Conservation (phyloP, 1,284 basidiomycete species). For the Schizophyllum commune region DNA sequence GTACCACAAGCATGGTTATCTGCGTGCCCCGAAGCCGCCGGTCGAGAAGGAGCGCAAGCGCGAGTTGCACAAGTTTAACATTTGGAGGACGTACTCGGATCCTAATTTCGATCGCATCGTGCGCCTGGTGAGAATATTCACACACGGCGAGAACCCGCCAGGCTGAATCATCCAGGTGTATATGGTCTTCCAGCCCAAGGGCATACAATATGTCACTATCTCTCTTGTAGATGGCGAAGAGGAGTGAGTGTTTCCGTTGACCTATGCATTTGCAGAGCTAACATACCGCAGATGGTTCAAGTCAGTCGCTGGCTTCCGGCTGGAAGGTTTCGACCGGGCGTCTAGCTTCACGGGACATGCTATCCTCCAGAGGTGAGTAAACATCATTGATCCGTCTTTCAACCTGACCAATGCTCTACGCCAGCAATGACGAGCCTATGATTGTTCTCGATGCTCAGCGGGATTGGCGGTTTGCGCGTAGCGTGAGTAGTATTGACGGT, state of each 20-base stretch:
- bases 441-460: slow-evolving; percentile 72
- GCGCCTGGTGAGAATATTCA: slow-evolving; percentile 87
- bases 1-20: slow-evolving; percentile 50
- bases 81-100: slow-evolving; percentile 79
- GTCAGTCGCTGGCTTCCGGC: slow-evolving; percentile 28
- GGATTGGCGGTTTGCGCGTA: slow-evolving; percentile 87
- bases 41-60: slow-evolving; percentile 74
- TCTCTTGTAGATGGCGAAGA: slow-evolving; percentile 71
- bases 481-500: too few relatives aligned
- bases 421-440: slow-evolving; percentile 80
- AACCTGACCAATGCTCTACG: neutral
- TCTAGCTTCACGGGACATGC: slow-evolving; percentile 79
- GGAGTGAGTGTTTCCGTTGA: slow-evolving; percentile 42
- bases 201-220: neutral
- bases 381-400: neutral
- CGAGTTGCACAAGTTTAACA: slow-evolving; percentile 84
- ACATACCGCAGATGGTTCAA: slow-evolving; percentile 63
- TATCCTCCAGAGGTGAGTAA: slow-evolving; percentile 67
- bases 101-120: slow-evolving; percentile 89
- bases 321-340: slow-evolving; percentile 45
- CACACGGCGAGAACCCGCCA: slow-evolving; percentile 80
- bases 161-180: slow-evolving; percentile 37
- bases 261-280: slow-evolving; percentile 3
- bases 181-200: neutral
- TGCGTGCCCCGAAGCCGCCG: slow-evolving; percentile 74